Evolutionary conservation across 345 rosid genomes (phyloP).

Genomic region (Syzygium aqueum): DNA sequence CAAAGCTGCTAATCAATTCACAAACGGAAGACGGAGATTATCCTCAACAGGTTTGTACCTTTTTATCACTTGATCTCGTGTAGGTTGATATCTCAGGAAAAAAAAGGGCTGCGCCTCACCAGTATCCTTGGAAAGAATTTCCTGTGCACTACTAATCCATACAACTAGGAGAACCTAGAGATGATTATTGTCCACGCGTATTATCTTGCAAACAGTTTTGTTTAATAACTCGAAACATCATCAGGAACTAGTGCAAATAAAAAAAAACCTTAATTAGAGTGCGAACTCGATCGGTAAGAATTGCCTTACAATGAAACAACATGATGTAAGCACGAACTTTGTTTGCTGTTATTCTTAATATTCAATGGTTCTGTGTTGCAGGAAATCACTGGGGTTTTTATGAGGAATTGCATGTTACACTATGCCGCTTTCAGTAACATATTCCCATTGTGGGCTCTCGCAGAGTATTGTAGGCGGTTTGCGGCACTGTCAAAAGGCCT

Average conservation of each 20-base stretch:
- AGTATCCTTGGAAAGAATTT: neutral
- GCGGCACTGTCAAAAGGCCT: conserved; percentile 4
- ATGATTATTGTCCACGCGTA: no score
- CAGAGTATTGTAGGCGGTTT: conserved; percentile 15
- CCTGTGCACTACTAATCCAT: neutral
- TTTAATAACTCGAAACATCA: neutral
- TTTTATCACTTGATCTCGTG: neutral
- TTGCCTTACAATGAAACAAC: neutral
- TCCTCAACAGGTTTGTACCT: conserved; percentile 37
- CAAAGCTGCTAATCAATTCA: conserved; percentile 60
- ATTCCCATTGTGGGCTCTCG: conserved; percentile 38
- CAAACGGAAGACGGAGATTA: conserved; percentile 53
- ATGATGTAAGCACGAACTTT: neutral
- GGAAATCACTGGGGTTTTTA: conserved; percentile 29
- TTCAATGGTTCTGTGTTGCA: neutral
- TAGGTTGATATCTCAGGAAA: no score
- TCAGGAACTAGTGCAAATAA: neutral
- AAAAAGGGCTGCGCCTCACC: no score
- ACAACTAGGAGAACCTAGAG: neutral
- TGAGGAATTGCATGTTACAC: conserved; percentile 32
- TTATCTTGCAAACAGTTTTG: neutral
- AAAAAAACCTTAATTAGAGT: neutral
- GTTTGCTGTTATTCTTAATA: neutral
- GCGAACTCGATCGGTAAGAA: neutral
- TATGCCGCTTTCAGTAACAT: conserved; percentile 23